Evolutionary conservation across 2,329 filamentous ascomycete genomes (phyloP), one percentile per base, ranked within the genome.

Genomic region (Cercospora beticola): DNA sequence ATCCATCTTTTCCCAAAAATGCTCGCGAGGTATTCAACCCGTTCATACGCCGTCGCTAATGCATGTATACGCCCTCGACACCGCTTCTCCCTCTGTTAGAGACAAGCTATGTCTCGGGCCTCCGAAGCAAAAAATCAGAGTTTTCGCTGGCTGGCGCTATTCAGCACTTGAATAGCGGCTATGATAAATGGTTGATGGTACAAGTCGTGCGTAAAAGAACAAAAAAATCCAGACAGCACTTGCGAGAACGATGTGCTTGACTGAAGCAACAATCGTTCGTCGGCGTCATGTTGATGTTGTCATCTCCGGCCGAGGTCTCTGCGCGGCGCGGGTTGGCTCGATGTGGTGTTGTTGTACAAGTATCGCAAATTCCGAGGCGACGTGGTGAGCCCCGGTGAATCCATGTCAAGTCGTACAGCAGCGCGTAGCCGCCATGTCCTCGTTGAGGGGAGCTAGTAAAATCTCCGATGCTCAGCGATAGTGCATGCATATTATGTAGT

Each of bases 201-300:
- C 54, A 66, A 66, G 58, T 62, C 33, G 21, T 52, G 26, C 57
- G 10, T 14, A 23, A 60, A 66, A 62, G 57, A 68, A 94, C 88
- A 79, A 56, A 31, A 16, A 18, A 60, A 36, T 21, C 56, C 43
- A 33, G 23, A 52, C 26, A 26, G 40, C 52, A 10, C n/a, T 46
- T 1, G 21, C 18, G 33, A 36, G 58, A n/a, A 23, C 31, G 31
- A 16, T 30, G 21, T 31, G 54, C 23, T 57, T 57, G 54, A n/a
- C 54, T 28, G 54, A 57, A 57, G 54, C 54, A 57, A 12, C 16
- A 57, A 16, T 16, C 46, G 26, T 31, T 31, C 54, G 23, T 14
- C 54, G 14, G 16, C 16, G 23, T 52, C 46, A 12, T 52, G 9
- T 21, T 23, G 46, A 12, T 23, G 10, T 52, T 52, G 36, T 21